Percentiles rank a stretch among this genome's conserved stretches.
These are phyloP conservation scores for Colletotrichum euphorbiae DNA, from an alignment of 2,329 filamentous ascomycete genomes.

Conservation along the genomic window DNA sequence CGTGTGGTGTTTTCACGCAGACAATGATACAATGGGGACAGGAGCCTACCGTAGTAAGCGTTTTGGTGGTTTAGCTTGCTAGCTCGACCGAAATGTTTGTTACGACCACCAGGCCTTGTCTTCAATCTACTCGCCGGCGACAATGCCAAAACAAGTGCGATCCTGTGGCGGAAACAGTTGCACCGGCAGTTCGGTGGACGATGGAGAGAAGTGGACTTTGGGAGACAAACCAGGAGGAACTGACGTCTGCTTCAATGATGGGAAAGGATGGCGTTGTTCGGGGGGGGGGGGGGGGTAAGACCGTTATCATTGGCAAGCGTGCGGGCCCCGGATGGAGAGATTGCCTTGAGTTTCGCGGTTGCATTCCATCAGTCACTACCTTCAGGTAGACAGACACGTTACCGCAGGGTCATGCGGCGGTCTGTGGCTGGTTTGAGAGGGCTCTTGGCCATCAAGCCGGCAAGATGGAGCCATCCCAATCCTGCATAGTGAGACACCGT, in stretches of 20 bases:
- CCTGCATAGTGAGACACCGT: slow-evolving; percentile 18
- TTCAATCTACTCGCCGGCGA: slow-evolving; percentile 26
- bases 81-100: slow-evolving; percentile 9
- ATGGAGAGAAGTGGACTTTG: background rate
- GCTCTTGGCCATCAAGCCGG: background rate
- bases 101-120: slow-evolving; percentile 26
- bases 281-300: too few relatives aligned
- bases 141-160: slow-evolving; percentile 25
- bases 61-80: background rate
- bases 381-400: slow-evolving; percentile 24
- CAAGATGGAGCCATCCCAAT: slow-evolving; percentile 8
- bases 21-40: background rate
- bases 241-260: background rate
- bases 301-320: background rate
- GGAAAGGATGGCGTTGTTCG: slow-evolving; percentile 12
- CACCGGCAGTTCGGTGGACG: slow-evolving; percentile 5
- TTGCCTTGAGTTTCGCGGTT: background rate
- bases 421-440: slow-evolving; percentile 9
- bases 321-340: background rate
- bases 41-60: slow-evolving; percentile 11
- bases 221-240: background rate
- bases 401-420: slow-evolving; percentile 14
- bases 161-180: slow-evolving; percentile 13
- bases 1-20: slow-evolving; percentile 12
- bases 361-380: slow-evolving; percentile 20